Evolutionary conservation across 306 rosid species (phyloP), one percentile per base, ranked within the genome.

Genomic region (Fragaria vesca): DNA sequence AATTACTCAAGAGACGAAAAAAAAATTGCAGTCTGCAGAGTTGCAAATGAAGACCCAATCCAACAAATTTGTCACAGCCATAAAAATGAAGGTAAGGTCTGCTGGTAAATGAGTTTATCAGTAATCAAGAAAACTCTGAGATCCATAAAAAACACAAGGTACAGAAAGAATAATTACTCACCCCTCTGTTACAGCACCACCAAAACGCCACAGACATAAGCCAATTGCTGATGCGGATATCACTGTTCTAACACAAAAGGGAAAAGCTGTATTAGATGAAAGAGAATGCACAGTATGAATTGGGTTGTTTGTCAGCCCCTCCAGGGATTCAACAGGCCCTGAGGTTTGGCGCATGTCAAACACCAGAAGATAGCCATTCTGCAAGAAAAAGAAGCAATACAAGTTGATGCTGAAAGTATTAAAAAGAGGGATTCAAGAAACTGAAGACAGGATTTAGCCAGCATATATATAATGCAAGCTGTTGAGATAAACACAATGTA

Each of bases 181-280:
- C 97, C 94, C 82, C 79, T 90, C 48, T 10, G 12, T 90, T 79
- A 82, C 91, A 72, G 85, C 83, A 76, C 89, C 72, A 71, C 70
- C 89, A 80, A 92, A 57, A 76, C 78, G 86, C 98, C 98, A 95
- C 72, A 78, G 92, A 79, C 89, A 90, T 76, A 90, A 71, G 76
- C 98, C 98, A 86, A 75, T 76, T 17, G 97, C 89, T 30, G 98
- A 92, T 78, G 98, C 98, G 1, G 98, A 88, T 34, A 95, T 78
- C 82, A 92, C 79, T 74, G 90, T 63, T 73, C 80, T 79, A 77
- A 45, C 79, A 78, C 87, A 85, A 54, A 83, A 76, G 62, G 89
- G 60, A 76, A 77, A 77, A 90, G 81, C 62, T 38, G 91, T 79
- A 83, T 80, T 69, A 79, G 82, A 85, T 78, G 71, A 72, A 82